phyloP scores from a whole-genome alignment of 805 yeast genomes.

The Lipomyces orientalis region DNA sequence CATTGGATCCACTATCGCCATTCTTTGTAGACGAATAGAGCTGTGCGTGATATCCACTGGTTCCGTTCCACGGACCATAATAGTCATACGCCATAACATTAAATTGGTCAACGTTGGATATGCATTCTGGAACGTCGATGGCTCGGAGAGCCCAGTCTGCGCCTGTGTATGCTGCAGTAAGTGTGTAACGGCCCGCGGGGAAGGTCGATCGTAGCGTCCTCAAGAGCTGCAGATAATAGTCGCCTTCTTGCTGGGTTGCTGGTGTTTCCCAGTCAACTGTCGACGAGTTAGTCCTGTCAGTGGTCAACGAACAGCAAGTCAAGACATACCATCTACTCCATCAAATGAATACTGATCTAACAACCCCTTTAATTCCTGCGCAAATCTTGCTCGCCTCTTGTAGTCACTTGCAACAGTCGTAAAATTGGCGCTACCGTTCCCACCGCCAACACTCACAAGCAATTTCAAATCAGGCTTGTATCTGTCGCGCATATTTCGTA shows the following conservation, averaged over 20 bases:
- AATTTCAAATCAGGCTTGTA: constrained; percentile 52
- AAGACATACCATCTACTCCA: constrained; percentile 67
- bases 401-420: constrained; percentile 51
- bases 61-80: constrained; percentile 74
- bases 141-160: constrained; percentile 25
- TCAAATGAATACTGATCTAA: constrained; percentile 70
- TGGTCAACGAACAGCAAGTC: not conserved
- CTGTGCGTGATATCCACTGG: constrained; percentile 73
- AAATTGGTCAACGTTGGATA: constrained; percentile 24
- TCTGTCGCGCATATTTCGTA: constrained; percentile 10
- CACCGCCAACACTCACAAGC: constrained; percentile 83
- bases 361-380: constrained; percentile 53
- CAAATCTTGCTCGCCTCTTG: constrained; percentile 52
- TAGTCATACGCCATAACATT: constrained; percentile 92
- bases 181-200: constrained; percentile 13
- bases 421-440: constrained; percentile 59
- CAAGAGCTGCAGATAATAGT: constrained; percentile 53
- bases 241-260: constrained; percentile 52
- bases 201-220: constrained; percentile 46
- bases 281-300: not conserved
- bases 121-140: constrained; percentile 17
- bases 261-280: constrained; percentile 91
- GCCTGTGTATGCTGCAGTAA: constrained; percentile 30
- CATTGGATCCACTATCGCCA: constrained; percentile 49
- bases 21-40: constrained; percentile 56